Evolutionary conservation across 2,329 filamentous ascomycete genomes (phyloP), one percentile per base, ranked within the genome.

Genomic region (Cladosporium sp.): DNA sequence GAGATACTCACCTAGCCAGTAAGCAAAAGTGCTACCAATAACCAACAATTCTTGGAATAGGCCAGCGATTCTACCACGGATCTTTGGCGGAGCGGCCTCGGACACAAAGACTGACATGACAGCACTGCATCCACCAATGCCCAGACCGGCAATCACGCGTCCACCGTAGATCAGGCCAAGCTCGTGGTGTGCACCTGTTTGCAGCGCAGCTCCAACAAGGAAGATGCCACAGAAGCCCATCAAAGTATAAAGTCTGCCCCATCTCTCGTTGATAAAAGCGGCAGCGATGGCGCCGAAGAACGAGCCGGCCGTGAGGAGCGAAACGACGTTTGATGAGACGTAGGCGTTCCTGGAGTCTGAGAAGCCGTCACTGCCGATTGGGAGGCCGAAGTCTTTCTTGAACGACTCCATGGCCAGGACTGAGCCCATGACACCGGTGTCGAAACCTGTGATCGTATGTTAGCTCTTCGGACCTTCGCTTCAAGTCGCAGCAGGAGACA

Each of bases 271-370:
- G 50, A 81, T 66, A 77, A 78, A 83, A 25, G 77, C 77, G 5
- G 79, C 78, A 15, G 81, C 62, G 60, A 89, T 77, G 60, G 84
- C 84, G 28, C 85, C 85, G 56, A 82, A 77, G 70, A 89, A 88
- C 60, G 84, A 87, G 45, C 86, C 86, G 39, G 83, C 86, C 70
- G 88, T 85, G 12, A 89, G 79, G 0, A 83, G 85, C 19, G 85
- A 87, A 28, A 88, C 86, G 58, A 90, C 84, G 65, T 87, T 88
- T 60, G 85, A 82, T 40, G 81, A 81, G 53, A 87, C 79, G 35
- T 74, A 70, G 3, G 72, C 79, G 6, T 76, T 71, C 36, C 71
- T 70, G 5, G 58, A 58, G 34, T 75, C 65, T 2, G 74, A 67
- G 20, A 86, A 74, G 0, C 78, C 76, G 60, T 83, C 85, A 62